Percentiles rank a stretch among this genome's conserved stretches.
Conservation (phyloP, 78 protist species). For the Polysphondylium violaceum region DNA sequence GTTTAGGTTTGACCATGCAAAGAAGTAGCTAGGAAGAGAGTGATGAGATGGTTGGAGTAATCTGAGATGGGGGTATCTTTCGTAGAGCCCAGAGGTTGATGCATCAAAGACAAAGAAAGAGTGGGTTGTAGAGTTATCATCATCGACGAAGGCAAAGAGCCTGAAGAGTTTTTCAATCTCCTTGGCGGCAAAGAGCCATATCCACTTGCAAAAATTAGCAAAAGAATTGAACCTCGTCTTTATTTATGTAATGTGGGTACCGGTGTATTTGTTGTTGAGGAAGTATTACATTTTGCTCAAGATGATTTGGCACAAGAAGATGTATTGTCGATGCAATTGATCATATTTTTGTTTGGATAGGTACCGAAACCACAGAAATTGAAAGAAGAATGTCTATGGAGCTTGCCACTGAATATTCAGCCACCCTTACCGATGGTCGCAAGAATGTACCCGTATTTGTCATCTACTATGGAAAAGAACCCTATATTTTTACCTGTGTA, state of each 20-base stretch:
- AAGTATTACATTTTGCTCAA: constrained; percentile 69
- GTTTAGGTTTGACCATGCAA: no score
- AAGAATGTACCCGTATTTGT: constrained; percentile 31
- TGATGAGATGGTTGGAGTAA: no score
- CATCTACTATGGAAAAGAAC: constrained; percentile 64
- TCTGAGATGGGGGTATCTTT: no score
- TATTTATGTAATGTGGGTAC: constrained; percentile 76
- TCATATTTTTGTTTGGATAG: constrained; percentile 81
- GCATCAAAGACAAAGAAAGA: constrained; percentile 83
- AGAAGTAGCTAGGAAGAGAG: no score
- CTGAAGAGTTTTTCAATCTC: constrained; percentile 76
- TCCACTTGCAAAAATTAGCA: neutral
- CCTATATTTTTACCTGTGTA: constrained; percentile 58
- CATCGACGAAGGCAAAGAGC: constrained; percentile 76
- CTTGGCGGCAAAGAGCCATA: constrained; percentile 62
- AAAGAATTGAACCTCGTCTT: constrained; percentile 65
- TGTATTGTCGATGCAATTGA: constrained; percentile 82
- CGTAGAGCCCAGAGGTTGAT: no score
- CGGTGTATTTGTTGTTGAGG: constrained; percentile 78
- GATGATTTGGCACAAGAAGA: constrained; percentile 83
- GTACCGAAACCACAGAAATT: constrained; percentile 56
- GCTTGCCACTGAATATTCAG: constrained; percentile 65
- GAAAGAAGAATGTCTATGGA: constrained; percentile 81
- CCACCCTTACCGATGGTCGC: constrained; percentile 13
- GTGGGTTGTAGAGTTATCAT: constrained; percentile 62